Evolutionary conservation across 345 rosid species (phyloP), one percentile per base, ranked within the genome.

Genomic region (Pistacia atlantica): DNA sequence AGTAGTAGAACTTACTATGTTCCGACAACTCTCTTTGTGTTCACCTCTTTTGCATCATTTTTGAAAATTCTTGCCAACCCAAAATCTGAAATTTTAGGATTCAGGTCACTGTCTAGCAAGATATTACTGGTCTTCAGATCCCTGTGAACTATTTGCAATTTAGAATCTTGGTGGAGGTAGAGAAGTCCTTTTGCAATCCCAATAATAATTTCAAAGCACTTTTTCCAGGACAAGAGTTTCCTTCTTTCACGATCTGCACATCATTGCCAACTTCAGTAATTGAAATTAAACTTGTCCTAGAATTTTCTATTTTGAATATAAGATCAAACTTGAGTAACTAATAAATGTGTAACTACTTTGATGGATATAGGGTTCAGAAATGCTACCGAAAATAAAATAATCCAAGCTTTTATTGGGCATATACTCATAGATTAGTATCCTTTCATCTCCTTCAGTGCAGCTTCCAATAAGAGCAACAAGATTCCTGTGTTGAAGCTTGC

Each of bases 91-190:
- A 87, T 75, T 58, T 84, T 81, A 0, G 88, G 88, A 17, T 84
- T 81, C 76, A 83, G 18, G 9, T 78, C 62, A 37, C 71, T 7
- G 54, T 87, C 88, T 16, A 84, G 49, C 3, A 81, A 69, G 12
- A 83, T 67, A 33, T 84, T 84, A 45, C 85, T 81, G 2, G 88
- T 71, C 9, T 80, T 87, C 4, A 84, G 74, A 76, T 87, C 90
- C 56, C 90, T 80, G 49, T 83, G 93, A 13, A 88, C 80, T 4
- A 88, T 83, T 52, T 85, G 81, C 28, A 86, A 38, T 22, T 86
- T 86, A 0, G 91, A 86, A 51, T 88, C 86, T 20, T 86, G 87
- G 67, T 86, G 91, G 14, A 86, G 88, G 78, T 90, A 88, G 28
- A 85, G 58, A 69, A 83, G 87, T 57, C 91, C 89, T 69, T 78